Base-by-base conservation (phyloP, 2,329 filamentous ascomycete genomes). In the Leptodontidium sp. region DNA sequence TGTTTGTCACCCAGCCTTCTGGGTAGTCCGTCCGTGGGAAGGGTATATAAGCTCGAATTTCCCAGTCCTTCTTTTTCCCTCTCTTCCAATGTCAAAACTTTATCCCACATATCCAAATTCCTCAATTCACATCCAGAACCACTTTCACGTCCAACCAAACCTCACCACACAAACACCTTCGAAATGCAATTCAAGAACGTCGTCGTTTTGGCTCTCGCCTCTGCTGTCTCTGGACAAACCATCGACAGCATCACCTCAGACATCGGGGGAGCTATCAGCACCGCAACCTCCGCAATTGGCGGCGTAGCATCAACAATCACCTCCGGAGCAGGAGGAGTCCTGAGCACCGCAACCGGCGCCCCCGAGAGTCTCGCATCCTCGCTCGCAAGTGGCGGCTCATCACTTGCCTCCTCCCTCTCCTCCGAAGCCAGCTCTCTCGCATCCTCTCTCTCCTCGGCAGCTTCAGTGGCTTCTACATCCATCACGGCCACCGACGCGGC, bases 171-270 rank as follows among this genome's bases (percentile, higher is more conserved):
- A 66, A 15, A 64, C 62, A 67, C 61, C 65, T 29, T 61, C 64
- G 74, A 70, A n/a, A 77, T 77, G 75, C 75, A 77, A 71, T 73
- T 76, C 71, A 76, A 75, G 68, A 75, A 74, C 66, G 12, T 72
- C 40, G 17, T 72, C 67, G 59, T 77, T 58, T 67, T 76, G 69
- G 74, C 75, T 69, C 65, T 76, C 52, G 74, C 72, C 71, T 70
- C 70, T 32, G 59, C 68, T 29, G 73, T 71, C 57, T 55, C 70
- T 47, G 73, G 66, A 7, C 74, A 75, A 72, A 21, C 61, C 21
- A 40, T 67, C 35, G 35, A 26, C 15, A 50, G 66, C 21, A 14
- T 71, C 47, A 65, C 70, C 7, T 68, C 71, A 21, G 61, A 35
- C 3, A 24, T 61, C 6, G 65, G 59, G 1, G 68, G 64, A 35